Base-by-base conservation (phyloP, 805 yeast species). In the Sugiyamaella boreocaroliniensis region DNA sequence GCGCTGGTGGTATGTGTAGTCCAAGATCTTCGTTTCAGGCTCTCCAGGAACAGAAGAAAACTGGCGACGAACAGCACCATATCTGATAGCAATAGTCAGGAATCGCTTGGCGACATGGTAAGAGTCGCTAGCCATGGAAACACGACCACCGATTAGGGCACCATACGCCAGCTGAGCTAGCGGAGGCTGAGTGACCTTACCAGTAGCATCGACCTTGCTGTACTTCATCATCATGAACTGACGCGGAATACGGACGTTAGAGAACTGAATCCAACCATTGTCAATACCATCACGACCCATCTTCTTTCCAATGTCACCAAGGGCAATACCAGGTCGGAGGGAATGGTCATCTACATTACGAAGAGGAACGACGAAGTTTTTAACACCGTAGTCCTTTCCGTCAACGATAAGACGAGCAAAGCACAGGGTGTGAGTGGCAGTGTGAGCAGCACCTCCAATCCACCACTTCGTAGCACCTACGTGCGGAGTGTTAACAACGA, bases 391-490 rank as follows among this genome's bases (percentile, higher is more conserved):
- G 69, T 89, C 97, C 68, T 85, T 80, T 19, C 86, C 90, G 42
- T 83, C 73, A 20, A 87, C 89, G 49, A 86, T 78, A 57, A 90
- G 76, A 55, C 97, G 76, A 5, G 96, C 97, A 67, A 83, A 90
- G 29, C 81, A 85, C 11, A 83, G 81, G 22, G 87, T 74, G 71
- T 89, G 97, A 29, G 89, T 87, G 2, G 97, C 87, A n/a, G 95
- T 83, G 69, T 87, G 95, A 9, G 96, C 97, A 34, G 97, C 97
- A 60, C 97, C 97, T 47, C 97, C 97, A 63, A 89, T 89, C 97
- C 97, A 89, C 97, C 97, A 89, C 68, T 89, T 89, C 16, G 96
- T 89, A 43, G 97, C 97, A 34, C 93, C 89, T 51, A 86, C 68
- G 65, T 89, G 86, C 0, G 97, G 97, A 6, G 97, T 89, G 65